These are phyloP conservation scores for Voacanga thouarsii DNA, from an alignment of 257 asterid genomes.

Conservation along the genomic window DNA sequence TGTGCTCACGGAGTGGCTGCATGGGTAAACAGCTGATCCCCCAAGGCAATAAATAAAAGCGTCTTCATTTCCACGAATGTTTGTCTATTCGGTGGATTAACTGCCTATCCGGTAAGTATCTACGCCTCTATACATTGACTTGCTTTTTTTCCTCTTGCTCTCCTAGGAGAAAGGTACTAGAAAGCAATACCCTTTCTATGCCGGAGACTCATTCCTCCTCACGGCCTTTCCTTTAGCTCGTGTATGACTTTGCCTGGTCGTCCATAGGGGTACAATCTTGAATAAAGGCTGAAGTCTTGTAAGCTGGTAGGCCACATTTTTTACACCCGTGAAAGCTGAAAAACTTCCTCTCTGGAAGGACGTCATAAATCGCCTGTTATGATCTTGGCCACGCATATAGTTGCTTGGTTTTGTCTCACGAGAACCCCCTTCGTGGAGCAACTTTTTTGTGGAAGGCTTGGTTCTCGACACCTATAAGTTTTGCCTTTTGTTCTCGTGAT, in stretches of 20 bases:
- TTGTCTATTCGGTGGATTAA: too few species aligned
- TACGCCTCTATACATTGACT: too few species aligned
- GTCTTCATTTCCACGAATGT: too few species aligned
- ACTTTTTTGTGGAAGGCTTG: background rate
- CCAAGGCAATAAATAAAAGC: too few species aligned
- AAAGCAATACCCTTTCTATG: too few species aligned
- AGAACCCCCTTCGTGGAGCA: background rate
- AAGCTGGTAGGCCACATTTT: background rate
- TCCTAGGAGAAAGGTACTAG: background rate
- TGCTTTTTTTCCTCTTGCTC: too few species aligned
- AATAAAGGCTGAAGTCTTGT: too few species aligned
- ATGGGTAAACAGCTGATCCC: background rate
- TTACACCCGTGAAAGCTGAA: background rate
- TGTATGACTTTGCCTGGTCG: too few species aligned
- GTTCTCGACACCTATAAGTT: background rate
- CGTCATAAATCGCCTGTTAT: background rate
- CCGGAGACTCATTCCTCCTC: too few species aligned
- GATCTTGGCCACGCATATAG: background rate
- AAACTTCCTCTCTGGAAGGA: background rate
- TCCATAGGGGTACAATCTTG: too few species aligned
- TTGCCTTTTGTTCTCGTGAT: background rate
- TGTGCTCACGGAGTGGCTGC: constrained; percentile 12
- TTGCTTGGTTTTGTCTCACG: background rate
- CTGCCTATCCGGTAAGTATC: too few species aligned
- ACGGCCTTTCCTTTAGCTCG: too few species aligned